These are phyloP conservation scores for Rhodotorula taiwanensis DNA, from an alignment of 768 basidiomycete genomes.

Conservation along the genomic window DNA sequence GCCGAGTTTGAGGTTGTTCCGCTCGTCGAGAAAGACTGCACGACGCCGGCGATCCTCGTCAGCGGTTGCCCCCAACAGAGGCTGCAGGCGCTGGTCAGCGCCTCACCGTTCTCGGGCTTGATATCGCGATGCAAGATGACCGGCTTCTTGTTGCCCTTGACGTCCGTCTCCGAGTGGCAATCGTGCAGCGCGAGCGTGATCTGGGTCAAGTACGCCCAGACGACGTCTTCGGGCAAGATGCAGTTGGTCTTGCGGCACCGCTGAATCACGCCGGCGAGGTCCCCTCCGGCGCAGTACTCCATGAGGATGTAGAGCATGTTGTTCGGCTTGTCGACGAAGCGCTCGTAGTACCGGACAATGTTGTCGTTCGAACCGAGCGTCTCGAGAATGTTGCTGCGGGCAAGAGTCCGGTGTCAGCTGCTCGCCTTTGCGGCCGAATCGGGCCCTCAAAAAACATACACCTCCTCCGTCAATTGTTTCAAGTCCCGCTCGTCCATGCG, in stretches of 20 bases:
- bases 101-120: conserved; percentile 97
- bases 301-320: conserved; percentile 95
- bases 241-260: conserved; percentile 41
- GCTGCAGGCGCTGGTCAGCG: no score
- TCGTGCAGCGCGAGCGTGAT: conserved; percentile 80
- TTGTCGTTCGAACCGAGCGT: conserved; percentile 81
- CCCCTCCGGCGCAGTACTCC: conserved; percentile 98
- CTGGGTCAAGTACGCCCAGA: conserved; percentile 95
- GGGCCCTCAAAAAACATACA: conserved; percentile 55
- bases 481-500: conserved; percentile 92
- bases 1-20: conserved; percentile 82
- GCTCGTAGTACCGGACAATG: conserved; percentile 91
- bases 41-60: not conserved
- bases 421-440: not conserved
- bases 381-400: conserved; percentile 84
- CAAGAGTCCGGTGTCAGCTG: no score
- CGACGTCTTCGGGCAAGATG: conserved; percentile 68
- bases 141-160: conserved; percentile 32
- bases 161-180: conserved; percentile 56
- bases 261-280: conserved; percentile 81
- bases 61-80: no score
- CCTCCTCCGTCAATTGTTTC: conserved; percentile 95
- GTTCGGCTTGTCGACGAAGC: conserved; percentile 75
- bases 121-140: conserved; percentile 83
- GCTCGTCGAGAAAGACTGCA: conserved; percentile 79